phyloP scores from a whole-genome alignment of 2,329 filamentous ascomycete genomes.

The Botrytis deweyae region DNA sequence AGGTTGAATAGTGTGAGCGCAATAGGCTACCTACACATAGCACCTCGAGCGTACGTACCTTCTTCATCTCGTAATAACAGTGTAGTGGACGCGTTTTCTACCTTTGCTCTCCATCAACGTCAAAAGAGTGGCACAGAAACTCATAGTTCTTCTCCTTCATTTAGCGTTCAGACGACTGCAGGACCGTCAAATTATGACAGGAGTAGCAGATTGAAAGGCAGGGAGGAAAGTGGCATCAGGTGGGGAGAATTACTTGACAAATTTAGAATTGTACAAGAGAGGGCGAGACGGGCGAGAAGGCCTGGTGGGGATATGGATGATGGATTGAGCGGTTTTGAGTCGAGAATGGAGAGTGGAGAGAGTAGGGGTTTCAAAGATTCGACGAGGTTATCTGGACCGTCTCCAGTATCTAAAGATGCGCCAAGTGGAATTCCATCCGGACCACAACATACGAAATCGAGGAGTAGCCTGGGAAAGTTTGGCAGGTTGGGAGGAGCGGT shows the following conservation, averaged over 20 bases:
- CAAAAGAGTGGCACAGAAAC: constrained; percentile 36
- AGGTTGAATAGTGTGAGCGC: constrained; percentile 95
- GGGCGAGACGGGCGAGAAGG: constrained; percentile 69
- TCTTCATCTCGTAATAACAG: constrained; percentile 40
- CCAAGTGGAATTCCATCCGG: constrained; percentile 42
- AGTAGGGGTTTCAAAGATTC: constrained; percentile 42
- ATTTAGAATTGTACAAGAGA: constrained; percentile 88
- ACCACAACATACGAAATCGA: constrained; percentile 54
- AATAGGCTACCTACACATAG: constrained; percentile 89
- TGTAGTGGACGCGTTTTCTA: constrained; percentile 39
- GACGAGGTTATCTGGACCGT: constrained; percentile 40
- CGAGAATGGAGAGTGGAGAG: constrained; percentile 36
- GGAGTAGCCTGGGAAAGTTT: constrained; percentile 65
- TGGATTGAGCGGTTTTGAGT: constrained; percentile 51
- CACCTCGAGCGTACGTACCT: constrained; percentile 69
- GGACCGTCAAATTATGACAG: constrained; percentile 63
- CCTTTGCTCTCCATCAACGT: constrained; percentile 37
- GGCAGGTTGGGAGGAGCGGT: constrained; percentile 71
- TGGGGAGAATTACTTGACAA: constrained; percentile 95
- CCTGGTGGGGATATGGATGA: constrained; percentile 48
- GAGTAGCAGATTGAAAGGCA: constrained; percentile 69
- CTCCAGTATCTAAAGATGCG: constrained; percentile 49
- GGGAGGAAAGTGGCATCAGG: constrained; percentile 81
- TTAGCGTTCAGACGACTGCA: constrained; percentile 49
- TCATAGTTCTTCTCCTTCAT: constrained; percentile 37